phyloP scores from a whole-genome alignment of 2,329 filamentous ascomycete species.

The Juglanconis sp. region DNA sequence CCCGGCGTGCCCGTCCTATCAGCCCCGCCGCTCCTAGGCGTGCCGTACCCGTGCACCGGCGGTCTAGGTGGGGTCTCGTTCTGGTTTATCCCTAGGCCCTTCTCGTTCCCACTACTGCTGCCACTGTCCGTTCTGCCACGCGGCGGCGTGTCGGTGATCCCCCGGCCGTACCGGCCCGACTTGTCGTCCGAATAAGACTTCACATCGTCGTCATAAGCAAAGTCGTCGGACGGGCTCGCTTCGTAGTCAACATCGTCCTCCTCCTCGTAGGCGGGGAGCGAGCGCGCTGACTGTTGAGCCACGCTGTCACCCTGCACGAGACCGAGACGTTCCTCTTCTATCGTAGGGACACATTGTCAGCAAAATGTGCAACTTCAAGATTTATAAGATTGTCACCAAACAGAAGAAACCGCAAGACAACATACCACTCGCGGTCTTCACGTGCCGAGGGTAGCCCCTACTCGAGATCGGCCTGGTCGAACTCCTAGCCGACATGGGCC shows the following conservation, averaged over 20 bases:
- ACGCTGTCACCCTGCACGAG: constrained; percentile 76
- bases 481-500: constrained; percentile 27
- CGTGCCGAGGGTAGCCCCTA: constrained; percentile 39
- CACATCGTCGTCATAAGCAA: constrained; percentile 26
- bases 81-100: constrained; percentile 10
- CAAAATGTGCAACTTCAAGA: not conserved
- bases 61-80: constrained; percentile 18
- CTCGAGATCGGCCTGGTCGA: constrained; percentile 32
- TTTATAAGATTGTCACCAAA: not conserved
- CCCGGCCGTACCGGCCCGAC: constrained; percentile 36
- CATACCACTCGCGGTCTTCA: constrained; percentile 52
- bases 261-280: constrained; percentile 34
- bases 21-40: constrained; percentile 2
- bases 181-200: constrained; percentile 29
- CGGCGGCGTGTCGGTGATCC: constrained; percentile 37
- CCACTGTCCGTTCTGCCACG: constrained; percentile 21
- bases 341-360: not conserved
- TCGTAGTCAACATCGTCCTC: constrained; percentile 32
- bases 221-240: constrained; percentile 16
- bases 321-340: constrained; percentile 76
- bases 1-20: constrained; percentile 2
- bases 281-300: constrained; percentile 41
- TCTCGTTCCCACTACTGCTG: constrained; percentile 25
- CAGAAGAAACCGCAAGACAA: not conserved
- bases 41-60: constrained; percentile 5